Evolutionary conservation across 2,329 filamentous ascomycete species (phyloP).

Genomic region (Paracoccidioides brasiliensis): DNA sequence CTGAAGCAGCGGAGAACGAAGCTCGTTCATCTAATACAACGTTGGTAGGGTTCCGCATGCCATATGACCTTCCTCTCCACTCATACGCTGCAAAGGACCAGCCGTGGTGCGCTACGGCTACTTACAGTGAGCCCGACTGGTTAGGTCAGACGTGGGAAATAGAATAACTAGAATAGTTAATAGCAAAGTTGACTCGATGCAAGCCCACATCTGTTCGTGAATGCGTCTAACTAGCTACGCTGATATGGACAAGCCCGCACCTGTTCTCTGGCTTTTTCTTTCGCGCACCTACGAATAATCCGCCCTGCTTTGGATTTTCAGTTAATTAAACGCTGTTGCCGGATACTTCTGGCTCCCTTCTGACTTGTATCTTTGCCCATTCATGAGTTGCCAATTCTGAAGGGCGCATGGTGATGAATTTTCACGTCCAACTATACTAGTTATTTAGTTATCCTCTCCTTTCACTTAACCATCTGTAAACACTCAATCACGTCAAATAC

Average conservation of each 20-base stretch:
- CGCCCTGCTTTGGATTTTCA: no score
- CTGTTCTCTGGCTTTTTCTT: no score
- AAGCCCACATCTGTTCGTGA: no score
- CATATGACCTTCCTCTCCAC: slow-evolving; percentile 67
- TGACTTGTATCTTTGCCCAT: neutral
- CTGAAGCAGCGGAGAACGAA: slow-evolving; percentile 19
- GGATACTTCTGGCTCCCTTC: neutral
- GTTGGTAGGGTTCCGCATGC: slow-evolving; percentile 59
- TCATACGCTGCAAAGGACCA: slow-evolving; percentile 49
- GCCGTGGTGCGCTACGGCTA: slow-evolving; percentile 62
- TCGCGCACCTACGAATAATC: no score
- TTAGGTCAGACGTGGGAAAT: slow-evolving; percentile 31
- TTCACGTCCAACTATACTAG: no score
- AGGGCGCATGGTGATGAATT: neutral
- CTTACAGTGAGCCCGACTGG: slow-evolving; percentile 51
- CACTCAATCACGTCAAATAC: no score
- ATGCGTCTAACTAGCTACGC: no score
- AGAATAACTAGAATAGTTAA: neutral
- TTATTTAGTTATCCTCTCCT: no score
- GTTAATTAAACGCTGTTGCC: no score
- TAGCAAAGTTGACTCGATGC: no score
- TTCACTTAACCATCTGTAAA: no score
- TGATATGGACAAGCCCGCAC: no score
- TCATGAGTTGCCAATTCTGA: neutral
- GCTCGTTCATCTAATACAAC: neutral